Conservation (phyloP, 2,329 filamentous ascomycete species). For the Penicillium sumatraense region DNA sequence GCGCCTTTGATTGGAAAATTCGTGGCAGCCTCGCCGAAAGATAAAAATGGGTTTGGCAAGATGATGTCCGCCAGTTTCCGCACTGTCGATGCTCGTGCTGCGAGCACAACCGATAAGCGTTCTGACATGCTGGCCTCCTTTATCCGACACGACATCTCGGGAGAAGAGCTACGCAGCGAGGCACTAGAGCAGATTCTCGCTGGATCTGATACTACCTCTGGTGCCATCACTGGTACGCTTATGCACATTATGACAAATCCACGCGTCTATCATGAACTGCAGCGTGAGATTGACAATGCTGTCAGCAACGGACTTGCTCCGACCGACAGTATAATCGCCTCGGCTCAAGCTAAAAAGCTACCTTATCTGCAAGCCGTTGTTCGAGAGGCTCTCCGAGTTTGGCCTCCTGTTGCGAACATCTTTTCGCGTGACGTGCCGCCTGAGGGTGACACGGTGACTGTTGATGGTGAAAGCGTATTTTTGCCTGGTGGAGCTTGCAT, state of each 20-base stretch:
- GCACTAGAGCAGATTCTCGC: slow-evolving; percentile 24
- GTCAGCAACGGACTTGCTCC: slow-evolving; percentile 8
- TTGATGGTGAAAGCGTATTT: slow-evolving; percentile 22
- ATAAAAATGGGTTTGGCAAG: slow-evolving; percentile 27
- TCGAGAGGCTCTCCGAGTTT: slow-evolving; percentile 30
- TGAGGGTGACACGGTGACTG: slow-evolving; percentile 16
- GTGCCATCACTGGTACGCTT: slow-evolving; percentile 19
- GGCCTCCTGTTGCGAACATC: slow-evolving; percentile 20
- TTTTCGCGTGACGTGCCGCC: slow-evolving; percentile 22
- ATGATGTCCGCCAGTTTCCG: slow-evolving; percentile 25
- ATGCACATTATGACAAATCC: slow-evolving; percentile 23
- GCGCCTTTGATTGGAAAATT: slow-evolving; percentile 19
- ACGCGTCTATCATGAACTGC: slow-evolving; percentile 17
- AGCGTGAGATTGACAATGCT: slow-evolving; percentile 25
- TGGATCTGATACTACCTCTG: slow-evolving; percentile 25
- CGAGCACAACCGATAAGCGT: slow-evolving; percentile 14
- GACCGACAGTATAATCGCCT: slow-evolving; percentile 17
- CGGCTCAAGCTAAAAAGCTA: slow-evolving; percentile 26
- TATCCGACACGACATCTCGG: slow-evolving; percentile 27
- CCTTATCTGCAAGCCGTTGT: slow-evolving; percentile 38
- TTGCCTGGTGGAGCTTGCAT: slow-evolving; percentile 16
- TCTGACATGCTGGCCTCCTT: slow-evolving; percentile 37
- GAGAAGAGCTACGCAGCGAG: slow-evolving; percentile 20
- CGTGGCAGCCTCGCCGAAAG: slow-evolving; percentile 24
- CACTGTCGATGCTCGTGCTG: slow-evolving; percentile 26